These are phyloP conservation scores for Sugiyamaella marilandica DNA, from an alignment of 805 yeast species.

Conservation along the genomic window DNA sequence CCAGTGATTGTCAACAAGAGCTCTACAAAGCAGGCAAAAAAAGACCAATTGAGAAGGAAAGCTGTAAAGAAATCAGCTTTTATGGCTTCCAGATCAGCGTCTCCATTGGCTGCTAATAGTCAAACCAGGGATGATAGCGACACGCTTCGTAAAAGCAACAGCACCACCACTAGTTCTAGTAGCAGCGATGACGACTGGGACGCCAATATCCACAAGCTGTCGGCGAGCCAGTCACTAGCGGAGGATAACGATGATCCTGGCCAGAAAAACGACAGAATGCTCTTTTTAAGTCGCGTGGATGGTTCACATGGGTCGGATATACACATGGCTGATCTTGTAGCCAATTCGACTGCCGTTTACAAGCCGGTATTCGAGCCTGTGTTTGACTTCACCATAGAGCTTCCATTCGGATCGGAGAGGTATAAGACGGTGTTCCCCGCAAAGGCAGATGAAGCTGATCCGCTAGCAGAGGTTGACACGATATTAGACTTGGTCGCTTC, in stretches of 20 bases:
- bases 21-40: neutral
- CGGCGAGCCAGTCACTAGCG: conserved; percentile 3
- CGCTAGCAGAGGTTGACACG: conserved; percentile 56
- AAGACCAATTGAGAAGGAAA: neutral
- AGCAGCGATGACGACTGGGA: conserved; percentile 14
- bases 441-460: conserved; percentile 47
- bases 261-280: neutral
- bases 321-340: conserved; percentile 2
- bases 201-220: conserved; percentile 10
- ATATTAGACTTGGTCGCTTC: conserved; percentile 42
- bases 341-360: neutral
- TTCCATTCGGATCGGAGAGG: conserved; percentile 21
- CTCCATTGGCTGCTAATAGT: conserved; percentile 5
- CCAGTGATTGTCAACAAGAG: neutral
- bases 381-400: conserved; percentile 10
- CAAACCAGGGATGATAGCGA: neutral
- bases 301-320: neutral
- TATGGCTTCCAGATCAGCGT: neutral
- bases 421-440: conserved; percentile 18
- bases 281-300: conserved; percentile 1
- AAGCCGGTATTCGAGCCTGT: conserved; percentile 5
- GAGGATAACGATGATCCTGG: conserved; percentile 1
- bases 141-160: neutral
- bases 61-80: neutral
- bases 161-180: neutral